These are phyloP conservation scores for Globisporangium sylvaticum DNA, from an alignment of 352 stramenopile genomes.

Conservation along the genomic window DNA sequence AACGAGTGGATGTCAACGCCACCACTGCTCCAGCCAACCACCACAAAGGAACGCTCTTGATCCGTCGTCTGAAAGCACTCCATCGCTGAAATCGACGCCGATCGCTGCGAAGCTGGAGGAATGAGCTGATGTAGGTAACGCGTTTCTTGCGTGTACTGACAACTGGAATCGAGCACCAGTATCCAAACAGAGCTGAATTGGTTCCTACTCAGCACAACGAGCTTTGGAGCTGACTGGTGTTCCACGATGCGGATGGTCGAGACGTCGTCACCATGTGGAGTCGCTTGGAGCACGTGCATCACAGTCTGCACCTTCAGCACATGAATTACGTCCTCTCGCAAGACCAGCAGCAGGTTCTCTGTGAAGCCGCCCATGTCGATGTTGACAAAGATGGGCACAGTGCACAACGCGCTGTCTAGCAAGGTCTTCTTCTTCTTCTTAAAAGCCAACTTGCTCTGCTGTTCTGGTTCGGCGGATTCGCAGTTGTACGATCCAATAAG, in stretches of 20 bases:
- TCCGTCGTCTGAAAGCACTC: constrained; percentile 8
- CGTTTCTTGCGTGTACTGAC: neutral
- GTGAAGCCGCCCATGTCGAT: constrained; percentile 47
- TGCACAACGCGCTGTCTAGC: constrained; percentile 17
- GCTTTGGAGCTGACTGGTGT: constrained; percentile 7
- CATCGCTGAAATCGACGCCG: constrained; percentile 19
- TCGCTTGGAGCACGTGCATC: constrained; percentile 25
- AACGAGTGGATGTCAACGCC: constrained; percentile 40
- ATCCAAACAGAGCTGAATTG: constrained; percentile 1
- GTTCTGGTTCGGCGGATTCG: neutral
- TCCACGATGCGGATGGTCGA: constrained; percentile 17
- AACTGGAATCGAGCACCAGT: neutral
- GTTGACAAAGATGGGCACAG: constrained; percentile 33
- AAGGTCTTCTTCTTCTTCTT: constrained; percentile 11
- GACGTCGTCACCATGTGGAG: constrained; percentile 20
- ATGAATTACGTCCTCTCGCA: constrained; percentile 51
- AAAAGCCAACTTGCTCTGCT: constrained; percentile 11
- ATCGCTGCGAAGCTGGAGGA: neutral
- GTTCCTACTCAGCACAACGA: constrained; percentile 12
- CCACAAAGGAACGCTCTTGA: constrained; percentile 18
- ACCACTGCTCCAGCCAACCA: constrained; percentile 50
- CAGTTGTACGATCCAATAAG: constrained; percentile 28
- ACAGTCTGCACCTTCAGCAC: constrained; percentile 64
- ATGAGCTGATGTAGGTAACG: neutral
- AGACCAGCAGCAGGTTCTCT: constrained; percentile 50